Base-by-base conservation (phyloP, 192 early-diverging fungal genomes). In the Backusella australiensis region DNA sequence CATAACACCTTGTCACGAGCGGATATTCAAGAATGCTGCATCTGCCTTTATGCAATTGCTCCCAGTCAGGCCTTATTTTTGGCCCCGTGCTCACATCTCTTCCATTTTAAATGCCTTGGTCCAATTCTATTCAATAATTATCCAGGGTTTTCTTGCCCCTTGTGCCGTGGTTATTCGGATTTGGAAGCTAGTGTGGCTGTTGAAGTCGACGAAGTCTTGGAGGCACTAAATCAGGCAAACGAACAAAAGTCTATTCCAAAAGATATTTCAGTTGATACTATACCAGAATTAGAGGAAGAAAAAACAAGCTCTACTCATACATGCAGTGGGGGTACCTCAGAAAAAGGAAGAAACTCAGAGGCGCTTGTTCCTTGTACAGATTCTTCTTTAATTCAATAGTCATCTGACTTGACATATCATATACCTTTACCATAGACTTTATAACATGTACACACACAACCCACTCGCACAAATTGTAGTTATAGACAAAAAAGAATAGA, bases 81-180 rank as follows among this genome's bases (percentile, higher is more conserved):
- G 41, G 90, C 93, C 11, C 94, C 94, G 15, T 95, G 94, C 84
- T 91, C 91, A 35, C 94, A 95, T 75, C 91, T 90, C 78, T 95
- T 90, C 86, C 94, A 95, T 80, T 95, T 91, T 84, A 93, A 93
- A 79, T 94, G 93, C 83, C 89, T 93, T 78, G 90, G 90, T 79
- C 91, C 92, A 9, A 81, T 95, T 14, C 79, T 95, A 21, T 66
- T 81, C 8, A 78, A 89, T 39, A 88, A 86, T 66, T 88, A 87
- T 78, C 86, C 89, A 3, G 86, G 88, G n/a, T 95, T 95, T 85
- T 89, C 84, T 78, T 94, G 94, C 77, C 92, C 94, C 29, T 86
- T 95, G 44, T 95, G 93, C 84, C 87, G 94, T 46, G 91, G 93
- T 38, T 94, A 93, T 75, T 93, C 94, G 14, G 95, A 95, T 80